Evolutionary conservation across 805 yeast species (phyloP).

Genomic region (Wickerhamomyces kurtzmanii): DNA sequence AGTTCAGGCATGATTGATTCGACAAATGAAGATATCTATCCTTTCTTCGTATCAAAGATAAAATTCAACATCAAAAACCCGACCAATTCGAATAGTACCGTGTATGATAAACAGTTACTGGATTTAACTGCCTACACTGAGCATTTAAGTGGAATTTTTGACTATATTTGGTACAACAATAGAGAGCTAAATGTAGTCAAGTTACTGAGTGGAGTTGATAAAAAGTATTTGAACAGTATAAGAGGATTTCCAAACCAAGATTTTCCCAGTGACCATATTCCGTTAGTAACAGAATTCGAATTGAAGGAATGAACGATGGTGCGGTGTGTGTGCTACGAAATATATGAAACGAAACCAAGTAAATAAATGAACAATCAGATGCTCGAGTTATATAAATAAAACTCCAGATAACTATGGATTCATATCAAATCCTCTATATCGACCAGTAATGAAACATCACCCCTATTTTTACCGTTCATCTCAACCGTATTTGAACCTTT

Average conservation of each 20-base stretch:
- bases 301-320: constrained; percentile 3
- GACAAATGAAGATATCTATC: constrained; percentile 12
- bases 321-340: not conserved
- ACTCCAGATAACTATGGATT: not conserved
- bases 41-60: too few relatives aligned
- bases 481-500: constrained; percentile 11
- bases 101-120: too few relatives aligned
- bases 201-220: constrained; percentile 42
- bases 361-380: not conserved
- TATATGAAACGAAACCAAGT: not conserved
- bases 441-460: constrained; percentile 28
- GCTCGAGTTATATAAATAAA: too few relatives aligned
- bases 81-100: too few relatives aligned
- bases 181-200: constrained; percentile 27
- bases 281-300: constrained; percentile 27
- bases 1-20: constrained; percentile 21
- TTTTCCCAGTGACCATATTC: constrained; percentile 87
- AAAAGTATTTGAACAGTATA: constrained; percentile 19
- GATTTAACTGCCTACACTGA: constrained; percentile 31
- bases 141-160: constrained; percentile 41
- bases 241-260: constrained; percentile 49
- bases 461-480: constrained; percentile 24
- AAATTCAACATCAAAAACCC: too few relatives aligned
- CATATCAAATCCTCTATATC: constrained; percentile 24
- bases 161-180: constrained; percentile 45